A percentile compares a stretch with the other conserved stretches of the same genome.
phyloP scores from a whole-genome alignment of 2,329 filamentous ascomycete genomes.

The Aspergillus udagawae region DNA sequence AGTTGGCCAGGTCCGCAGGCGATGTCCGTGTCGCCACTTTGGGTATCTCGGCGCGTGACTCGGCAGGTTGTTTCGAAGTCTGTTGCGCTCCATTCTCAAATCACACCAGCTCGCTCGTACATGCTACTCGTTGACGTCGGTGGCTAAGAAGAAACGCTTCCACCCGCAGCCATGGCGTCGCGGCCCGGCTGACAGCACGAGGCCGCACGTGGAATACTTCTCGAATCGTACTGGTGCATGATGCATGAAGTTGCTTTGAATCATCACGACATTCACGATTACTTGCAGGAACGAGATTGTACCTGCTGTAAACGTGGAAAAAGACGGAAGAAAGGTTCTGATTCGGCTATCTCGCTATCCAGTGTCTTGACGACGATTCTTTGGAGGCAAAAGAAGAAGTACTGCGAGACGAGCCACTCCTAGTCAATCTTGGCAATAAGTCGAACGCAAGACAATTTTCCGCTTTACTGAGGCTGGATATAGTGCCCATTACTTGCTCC shows the following conservation, averaged over 20 bases:
- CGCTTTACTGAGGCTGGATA: no score
- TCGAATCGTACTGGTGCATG: not conserved
- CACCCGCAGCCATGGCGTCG: not conserved
- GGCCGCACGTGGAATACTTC: not conserved
- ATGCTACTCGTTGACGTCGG: not conserved
- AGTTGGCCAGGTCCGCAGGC: not conserved
- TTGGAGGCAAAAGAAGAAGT: not conserved
- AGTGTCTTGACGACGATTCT: not conserved
- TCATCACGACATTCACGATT: not conserved
- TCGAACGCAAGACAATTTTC: not conserved
- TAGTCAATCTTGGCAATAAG: not conserved
- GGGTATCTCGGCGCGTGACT: conserved; percentile 1
- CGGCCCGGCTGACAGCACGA: not conserved
- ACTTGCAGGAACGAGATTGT: accelerated
- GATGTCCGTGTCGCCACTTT: not conserved
- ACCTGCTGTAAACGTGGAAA: not conserved
- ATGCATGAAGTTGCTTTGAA: not conserved
- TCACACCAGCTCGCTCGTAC: not conserved
- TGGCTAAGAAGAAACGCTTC: not conserved
- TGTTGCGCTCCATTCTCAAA: not conserved
- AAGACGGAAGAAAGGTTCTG: no score
- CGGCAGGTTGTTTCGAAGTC: not conserved
- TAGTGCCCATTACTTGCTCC: no score
- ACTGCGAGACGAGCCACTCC: no score
- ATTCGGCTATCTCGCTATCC: not conserved